phyloP scores from a whole-genome alignment of 2,329 filamentous ascomycete genomes.

The Aureobasidium musti region DNA sequence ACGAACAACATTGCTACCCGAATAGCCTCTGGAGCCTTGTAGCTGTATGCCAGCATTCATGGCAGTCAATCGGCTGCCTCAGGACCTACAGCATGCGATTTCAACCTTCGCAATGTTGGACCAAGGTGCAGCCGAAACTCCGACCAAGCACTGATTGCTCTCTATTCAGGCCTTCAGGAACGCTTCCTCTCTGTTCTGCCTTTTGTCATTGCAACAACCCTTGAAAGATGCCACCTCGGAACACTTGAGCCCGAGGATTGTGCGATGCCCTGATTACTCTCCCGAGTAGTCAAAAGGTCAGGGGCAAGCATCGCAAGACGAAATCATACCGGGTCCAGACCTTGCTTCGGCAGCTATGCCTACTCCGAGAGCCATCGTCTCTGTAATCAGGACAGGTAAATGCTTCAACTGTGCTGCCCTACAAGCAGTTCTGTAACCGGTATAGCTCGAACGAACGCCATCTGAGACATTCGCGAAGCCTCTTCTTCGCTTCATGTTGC shows the following conservation, averaged over 20 bases:
- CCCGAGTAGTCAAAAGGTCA: neutral
- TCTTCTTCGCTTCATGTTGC: conserved; percentile 5
- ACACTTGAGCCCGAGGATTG: neutral
- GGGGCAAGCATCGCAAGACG: neutral
- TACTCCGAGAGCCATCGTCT: neutral
- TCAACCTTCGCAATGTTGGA: too few relatives aligned
- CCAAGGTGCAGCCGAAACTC: too few relatives aligned
- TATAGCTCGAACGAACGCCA: neutral
- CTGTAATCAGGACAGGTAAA: neutral
- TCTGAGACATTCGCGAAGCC: conserved; percentile 3
- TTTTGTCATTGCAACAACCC: neutral
- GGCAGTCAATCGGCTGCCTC: too few relatives aligned
- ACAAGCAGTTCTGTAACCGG: neutral
- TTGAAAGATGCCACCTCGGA: neutral
- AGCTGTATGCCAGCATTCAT: too few relatives aligned
- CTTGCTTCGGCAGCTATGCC: neutral
- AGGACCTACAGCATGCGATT: too few relatives aligned
- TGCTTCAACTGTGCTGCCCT: neutral
- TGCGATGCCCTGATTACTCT: neutral
- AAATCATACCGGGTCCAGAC: neutral
- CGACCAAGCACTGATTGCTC: too few relatives aligned
- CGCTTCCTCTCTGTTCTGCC: neutral
- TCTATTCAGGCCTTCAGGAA: too few relatives aligned
- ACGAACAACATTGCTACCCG: too few relatives aligned
- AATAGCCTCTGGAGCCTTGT: too few relatives aligned